Evolutionary conservation across 805 yeast species (phyloP).

Genomic region (Torulaspora quercuum): DNA sequence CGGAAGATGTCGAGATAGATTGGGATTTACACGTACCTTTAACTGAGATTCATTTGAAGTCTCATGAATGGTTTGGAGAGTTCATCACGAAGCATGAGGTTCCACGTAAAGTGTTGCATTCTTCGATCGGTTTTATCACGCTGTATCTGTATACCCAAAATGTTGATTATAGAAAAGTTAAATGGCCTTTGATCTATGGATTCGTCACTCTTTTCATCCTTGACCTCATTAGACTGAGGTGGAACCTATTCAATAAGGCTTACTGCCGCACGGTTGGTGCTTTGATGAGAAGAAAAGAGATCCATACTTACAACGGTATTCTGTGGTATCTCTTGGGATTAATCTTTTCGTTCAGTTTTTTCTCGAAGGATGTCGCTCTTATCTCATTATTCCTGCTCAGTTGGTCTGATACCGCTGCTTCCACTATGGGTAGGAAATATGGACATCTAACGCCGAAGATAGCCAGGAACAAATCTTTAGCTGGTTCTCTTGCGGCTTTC

Average conservation of each 20-base stretch:
- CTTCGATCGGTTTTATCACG: conserved; percentile 82
- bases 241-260: conserved; percentile 56
- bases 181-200: conserved; percentile 53
- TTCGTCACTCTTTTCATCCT: conserved; percentile 55
- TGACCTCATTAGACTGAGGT: conserved; percentile 65
- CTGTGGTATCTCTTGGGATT: conserved; percentile 84
- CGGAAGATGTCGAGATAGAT: conserved; percentile 5
- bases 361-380: conserved; percentile 77
- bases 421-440: conserved; percentile 82
- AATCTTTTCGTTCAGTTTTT: conserved; percentile 60
- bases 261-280: conserved; percentile 72
- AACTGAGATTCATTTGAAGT: conserved; percentile 36
- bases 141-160: conserved; percentile 68
- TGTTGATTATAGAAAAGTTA: conserved; percentile 51
- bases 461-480: conserved; percentile 72
- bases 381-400: conserved; percentile 76
- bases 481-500: conserved; percentile 89
- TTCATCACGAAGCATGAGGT: conserved; percentile 78
- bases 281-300: conserved; percentile 81
- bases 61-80: conserved; percentile 45
- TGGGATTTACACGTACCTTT: conserved; percentile 33
- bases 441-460: conserved; percentile 83
- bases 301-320: conserved; percentile 73
- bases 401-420: conserved; percentile 98
- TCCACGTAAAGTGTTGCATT: conserved; percentile 84